These are phyloP conservation scores for Amphirosellinia nigrospora DNA, from an alignment of 495 filamentous ascomycete genomes.

Conservation along the genomic window DNA sequence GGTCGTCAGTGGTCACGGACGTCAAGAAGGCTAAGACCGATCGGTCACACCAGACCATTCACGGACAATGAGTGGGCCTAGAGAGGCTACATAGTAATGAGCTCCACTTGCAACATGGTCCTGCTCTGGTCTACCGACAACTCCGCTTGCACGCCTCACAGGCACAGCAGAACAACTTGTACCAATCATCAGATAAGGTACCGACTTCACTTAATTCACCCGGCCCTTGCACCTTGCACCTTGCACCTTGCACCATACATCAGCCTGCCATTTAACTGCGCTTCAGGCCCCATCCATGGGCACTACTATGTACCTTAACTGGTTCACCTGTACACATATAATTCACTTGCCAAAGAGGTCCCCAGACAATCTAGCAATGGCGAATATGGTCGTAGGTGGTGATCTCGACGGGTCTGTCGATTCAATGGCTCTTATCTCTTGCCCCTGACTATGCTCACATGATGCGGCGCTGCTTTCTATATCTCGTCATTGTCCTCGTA, in stretches of 20 bases:
- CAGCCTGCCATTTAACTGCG: too few species aligned
- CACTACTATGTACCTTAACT: background rate
- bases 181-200: background rate
- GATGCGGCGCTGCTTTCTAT: background rate
- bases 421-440: constrained; percentile 15
- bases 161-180: background rate
- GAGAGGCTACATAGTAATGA: constrained; percentile 1
- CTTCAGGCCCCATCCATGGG: too few species aligned
- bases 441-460: constrained; percentile 16
- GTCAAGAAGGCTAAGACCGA: constrained; percentile 15
- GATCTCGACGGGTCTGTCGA: background rate
- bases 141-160: constrained; percentile 7
- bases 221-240: background rate
- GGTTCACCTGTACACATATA: background rate
- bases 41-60: constrained; percentile 20
- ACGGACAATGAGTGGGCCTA: constrained; percentile 15
- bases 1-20: constrained; percentile 9
- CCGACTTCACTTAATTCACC: background rate
- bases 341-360: background rate
- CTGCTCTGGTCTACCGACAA: background rate
- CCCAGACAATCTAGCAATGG: background rate
- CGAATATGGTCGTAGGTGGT: background rate
- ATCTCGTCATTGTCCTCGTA: constrained; percentile 6
- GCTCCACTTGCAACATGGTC: background rate
- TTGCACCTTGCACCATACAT: constrained; percentile 1